A percentile compares a stretch with the other conserved stretches of the same genome.
phyloP scores from a whole-genome alignment of 495 filamentous ascomycete species.

The Neurospora tetrasperma region DNA sequence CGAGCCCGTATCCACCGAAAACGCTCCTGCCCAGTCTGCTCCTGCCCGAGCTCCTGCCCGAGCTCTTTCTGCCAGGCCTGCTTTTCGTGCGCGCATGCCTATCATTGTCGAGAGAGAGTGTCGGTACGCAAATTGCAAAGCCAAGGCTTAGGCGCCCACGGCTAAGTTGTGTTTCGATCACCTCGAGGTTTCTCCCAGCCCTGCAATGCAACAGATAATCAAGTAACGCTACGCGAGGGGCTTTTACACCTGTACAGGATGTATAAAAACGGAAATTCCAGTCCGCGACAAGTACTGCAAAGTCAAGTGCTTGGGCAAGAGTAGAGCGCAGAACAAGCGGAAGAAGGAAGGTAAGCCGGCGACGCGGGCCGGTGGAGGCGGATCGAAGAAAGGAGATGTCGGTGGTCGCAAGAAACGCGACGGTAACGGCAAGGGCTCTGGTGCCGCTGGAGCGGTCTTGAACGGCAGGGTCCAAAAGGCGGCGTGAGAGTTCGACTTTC shows the following conservation, averaged over 20 bases:
- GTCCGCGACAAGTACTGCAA: background rate
- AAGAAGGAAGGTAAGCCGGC: background rate
- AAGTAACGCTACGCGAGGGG: background rate
- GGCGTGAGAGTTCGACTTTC: background rate
- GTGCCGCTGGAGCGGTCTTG: background rate
- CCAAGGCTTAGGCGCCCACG: background rate
- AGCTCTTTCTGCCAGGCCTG: no score
- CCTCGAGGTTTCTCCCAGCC: background rate
- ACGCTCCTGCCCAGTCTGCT: no score
- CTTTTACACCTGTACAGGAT: background rate
- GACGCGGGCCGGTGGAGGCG: background rate
- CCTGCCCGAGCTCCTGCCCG: no score
- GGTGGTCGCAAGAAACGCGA: background rate
- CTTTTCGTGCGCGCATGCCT: background rate
- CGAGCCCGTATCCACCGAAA: no score
- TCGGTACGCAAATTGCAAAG: rapidly evolving
- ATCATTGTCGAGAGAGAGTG: background rate
- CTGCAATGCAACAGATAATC: background rate
- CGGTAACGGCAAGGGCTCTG: background rate
- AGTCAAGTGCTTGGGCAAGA: background rate
- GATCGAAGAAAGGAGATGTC: background rate
- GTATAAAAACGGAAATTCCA: background rate
- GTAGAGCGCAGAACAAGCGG: background rate
- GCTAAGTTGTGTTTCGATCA: background rate
- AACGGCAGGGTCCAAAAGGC: background rate